Evolutionary conservation across 169 alveolate genomes (phyloP), one percentile per base, ranked within the genome.

Genomic region (Babesia sp.): DNA sequence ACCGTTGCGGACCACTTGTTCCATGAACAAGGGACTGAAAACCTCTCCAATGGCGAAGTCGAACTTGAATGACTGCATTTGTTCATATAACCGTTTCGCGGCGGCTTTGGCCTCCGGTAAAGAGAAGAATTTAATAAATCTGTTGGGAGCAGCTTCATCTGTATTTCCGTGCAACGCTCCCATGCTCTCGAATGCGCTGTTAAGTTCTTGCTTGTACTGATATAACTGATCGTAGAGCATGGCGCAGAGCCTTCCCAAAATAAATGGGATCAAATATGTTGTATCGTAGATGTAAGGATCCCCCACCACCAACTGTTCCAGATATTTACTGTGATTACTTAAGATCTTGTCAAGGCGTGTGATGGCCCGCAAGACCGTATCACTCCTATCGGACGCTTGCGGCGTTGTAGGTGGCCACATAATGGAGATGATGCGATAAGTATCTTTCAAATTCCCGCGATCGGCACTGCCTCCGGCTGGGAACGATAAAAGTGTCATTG

Each of bases 241-340:
- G 60, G 36, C 45, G 36, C 79, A 69, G 3, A 69, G 69, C 7
- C 79, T 51, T 20, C 79, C 69, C 8, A 56, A 28, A 22, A 69
- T 39, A 39, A 36, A 69, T 0, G 79, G 79, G 18, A 69, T 53
- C 71, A 69, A 41, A 39, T 69, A 69, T 6, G 31, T 51, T 22
- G 54, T 26, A 45, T 69, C 79, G 29, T 69, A 69, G 1, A 39
- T 33, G 18, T 69, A 69, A 5, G 79, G 79, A 56, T 55, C 79
- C 6, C 79, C 70, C 22, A 51, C 56, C 5, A 69, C 3, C 0
- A 69, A 26, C 14, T 69, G 58, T 34, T 69, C 69, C 33, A 69
- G 20, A 26, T 24, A 53, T 41, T 29, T 69, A 31, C 60, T 69
- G 20, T 54, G 5, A 28, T 33, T 57, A 1, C 57, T 42, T 33